Conservation (phyloP, 2,329 filamentous ascomycete genomes). For the Aphanoascus verrucosus region DNA sequence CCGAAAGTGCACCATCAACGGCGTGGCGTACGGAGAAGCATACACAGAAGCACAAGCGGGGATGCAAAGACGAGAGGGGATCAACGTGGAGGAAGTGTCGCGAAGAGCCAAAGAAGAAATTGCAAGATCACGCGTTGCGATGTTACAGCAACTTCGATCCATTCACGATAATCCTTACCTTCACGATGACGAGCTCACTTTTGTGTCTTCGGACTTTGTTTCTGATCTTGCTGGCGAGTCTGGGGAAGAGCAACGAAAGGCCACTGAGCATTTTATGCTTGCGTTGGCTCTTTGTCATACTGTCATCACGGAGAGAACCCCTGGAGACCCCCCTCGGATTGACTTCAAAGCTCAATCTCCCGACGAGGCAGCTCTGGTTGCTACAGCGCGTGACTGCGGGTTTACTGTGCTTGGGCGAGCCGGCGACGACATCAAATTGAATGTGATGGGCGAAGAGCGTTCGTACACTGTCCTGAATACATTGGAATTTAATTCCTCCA, state of each 20-base stretch:
- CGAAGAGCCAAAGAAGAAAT: conserved; percentile 66
- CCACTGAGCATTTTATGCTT: conserved; percentile 86
- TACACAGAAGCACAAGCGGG: conserved; percentile 95
- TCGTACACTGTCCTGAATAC: conserved; percentile 85
- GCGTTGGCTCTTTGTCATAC: conserved; percentile 92
- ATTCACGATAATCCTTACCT: conserved; percentile 86
- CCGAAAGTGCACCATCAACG: conserved; percentile 95
- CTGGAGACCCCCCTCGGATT: conserved; percentile 83
- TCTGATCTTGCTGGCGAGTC: conserved; percentile 68
- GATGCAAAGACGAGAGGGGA: conserved; percentile 83
- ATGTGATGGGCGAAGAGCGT: conserved; percentile 74
- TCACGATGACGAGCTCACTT: conserved; percentile 79
- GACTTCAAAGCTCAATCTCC: conserved; percentile 96
- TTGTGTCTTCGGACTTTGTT: conserved; percentile 82
- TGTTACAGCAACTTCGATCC: conserved; percentile 60
- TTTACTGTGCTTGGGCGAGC: conserved; percentile 81
- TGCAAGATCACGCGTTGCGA: conserved; percentile 60
- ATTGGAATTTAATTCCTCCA: conserved; percentile 91
- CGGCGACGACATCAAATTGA: conserved; percentile 70
- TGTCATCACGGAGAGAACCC: conserved; percentile 79
- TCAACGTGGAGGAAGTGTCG: conserved; percentile 73
- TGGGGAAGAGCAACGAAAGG: conserved; percentile 62
- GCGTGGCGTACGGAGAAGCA: conserved; percentile 90
- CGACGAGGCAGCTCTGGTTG: conserved; percentile 87
- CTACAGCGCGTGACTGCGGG: conserved; percentile 88